phyloP scores from a whole-genome alignment of 805 yeast species.

The Candida peoriensis region DNA sequence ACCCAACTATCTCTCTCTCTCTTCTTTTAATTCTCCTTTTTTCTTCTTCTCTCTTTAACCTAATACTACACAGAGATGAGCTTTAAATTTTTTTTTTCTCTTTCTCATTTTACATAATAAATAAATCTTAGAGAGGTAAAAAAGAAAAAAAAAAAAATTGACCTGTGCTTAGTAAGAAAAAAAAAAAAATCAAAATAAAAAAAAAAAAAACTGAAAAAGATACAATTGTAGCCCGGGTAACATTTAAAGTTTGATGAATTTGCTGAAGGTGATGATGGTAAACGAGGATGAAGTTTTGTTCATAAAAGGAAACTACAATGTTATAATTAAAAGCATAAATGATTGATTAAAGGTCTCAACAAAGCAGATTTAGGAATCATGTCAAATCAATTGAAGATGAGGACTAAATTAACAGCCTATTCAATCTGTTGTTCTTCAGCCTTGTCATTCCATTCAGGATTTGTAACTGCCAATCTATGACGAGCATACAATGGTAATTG shows the following conservation, averaged over 20 bases:
- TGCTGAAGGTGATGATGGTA: too few relatives aligned
- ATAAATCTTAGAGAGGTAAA: neutral
- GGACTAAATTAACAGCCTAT: constrained; percentile 9
- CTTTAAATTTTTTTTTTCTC: neutral
- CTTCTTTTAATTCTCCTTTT: too few relatives aligned
- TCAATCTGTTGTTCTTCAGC: constrained; percentile 50
- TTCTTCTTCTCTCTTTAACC: too few relatives aligned
- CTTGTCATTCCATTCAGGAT: constrained; percentile 59
- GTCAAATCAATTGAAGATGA: too few relatives aligned
- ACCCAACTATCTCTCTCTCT: too few relatives aligned
- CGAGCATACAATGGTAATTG: constrained; percentile 53
- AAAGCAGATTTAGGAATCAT: too few relatives aligned
- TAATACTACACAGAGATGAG: neutral
- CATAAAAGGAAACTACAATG: too few relatives aligned
- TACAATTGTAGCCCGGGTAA: constrained; percentile 1
- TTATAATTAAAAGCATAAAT: too few relatives aligned
- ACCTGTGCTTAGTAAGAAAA: constrained; percentile 1
- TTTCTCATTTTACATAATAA: neutral
- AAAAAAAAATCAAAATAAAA: too few relatives aligned
- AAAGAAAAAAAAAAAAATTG: neutral
- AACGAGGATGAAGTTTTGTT: too few relatives aligned
- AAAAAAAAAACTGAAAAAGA: constrained; percentile 1
- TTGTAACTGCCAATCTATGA: constrained; percentile 56
- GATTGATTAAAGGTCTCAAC: too few relatives aligned
- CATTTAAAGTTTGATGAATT: neutral